A percentile compares a stretch with the other conserved stretches of the same genome.
These are phyloP conservation scores for Bothriochloa decipiens DNA, from an alignment of 176 grass and related monocot genomes.

Conservation along the genomic window DNA sequence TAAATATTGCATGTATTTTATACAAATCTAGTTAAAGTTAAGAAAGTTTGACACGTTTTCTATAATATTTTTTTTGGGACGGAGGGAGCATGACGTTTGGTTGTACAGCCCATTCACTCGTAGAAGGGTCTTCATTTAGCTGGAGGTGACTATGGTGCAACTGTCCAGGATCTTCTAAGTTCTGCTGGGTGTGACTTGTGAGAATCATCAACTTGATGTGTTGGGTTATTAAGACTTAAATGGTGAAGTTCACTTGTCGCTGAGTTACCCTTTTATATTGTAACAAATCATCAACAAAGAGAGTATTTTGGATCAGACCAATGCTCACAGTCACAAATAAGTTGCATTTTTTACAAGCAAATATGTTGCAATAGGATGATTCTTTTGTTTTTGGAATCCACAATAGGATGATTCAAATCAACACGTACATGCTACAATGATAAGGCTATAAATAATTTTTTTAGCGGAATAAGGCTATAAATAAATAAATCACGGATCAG, in stretches of 20 bases:
- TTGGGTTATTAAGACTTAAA: neutral
- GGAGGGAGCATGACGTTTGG: too few species aligned
- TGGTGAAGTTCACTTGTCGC: neutral
- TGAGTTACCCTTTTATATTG: neutral
- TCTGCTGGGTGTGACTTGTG: too few species aligned
- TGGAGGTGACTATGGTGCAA: too few species aligned
- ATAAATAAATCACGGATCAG: conserved; percentile 34
- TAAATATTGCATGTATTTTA: too few species aligned
- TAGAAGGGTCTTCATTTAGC: too few species aligned
- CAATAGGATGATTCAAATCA: neutral
- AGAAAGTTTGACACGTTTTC: too few species aligned
- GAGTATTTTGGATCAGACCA: neutral
- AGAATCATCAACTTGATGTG: neutral
- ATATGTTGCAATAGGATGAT: neutral
- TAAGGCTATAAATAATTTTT: neutral
- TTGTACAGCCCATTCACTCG: too few species aligned
- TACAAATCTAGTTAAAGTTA: too few species aligned
- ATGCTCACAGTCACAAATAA: neutral
- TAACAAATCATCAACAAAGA: neutral
- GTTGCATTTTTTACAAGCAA: neutral
- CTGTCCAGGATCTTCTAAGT: too few species aligned
- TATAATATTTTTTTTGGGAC: too few species aligned
- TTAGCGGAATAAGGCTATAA: too few species aligned
- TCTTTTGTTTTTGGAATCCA: too few species aligned
- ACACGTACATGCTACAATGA: neutral